Evolutionary conservation across 306 rosid genomes (phyloP).

Genomic region (Acacia confusa): DNA sequence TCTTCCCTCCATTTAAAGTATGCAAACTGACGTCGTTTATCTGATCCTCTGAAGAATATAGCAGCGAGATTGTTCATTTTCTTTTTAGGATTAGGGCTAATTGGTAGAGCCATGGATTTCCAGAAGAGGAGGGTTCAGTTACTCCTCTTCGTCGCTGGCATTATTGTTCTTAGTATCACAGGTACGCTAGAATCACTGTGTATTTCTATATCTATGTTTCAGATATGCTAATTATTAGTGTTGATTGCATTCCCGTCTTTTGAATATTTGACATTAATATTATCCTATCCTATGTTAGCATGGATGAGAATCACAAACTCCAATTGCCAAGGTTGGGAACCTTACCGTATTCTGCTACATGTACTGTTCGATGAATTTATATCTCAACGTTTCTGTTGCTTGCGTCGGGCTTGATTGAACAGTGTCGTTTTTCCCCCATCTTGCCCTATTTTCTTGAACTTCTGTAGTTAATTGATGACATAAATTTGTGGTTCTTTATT

Average conservation of each 20-base stretch:
- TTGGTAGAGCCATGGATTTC: conserved; percentile 55
- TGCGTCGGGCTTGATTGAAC: background rate
- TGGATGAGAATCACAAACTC: conserved; percentile 9
- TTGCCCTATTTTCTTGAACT: background rate
- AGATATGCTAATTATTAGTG: background rate
- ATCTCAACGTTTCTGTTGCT: background rate
- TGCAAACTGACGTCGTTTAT: background rate
- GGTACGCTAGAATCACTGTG: conserved; percentile 40
- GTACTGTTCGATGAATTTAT: background rate
- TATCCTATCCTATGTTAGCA: conserved; percentile 2
- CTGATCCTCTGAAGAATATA: background rate
- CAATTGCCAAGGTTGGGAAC: background rate
- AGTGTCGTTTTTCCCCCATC: background rate
- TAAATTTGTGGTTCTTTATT: conserved; percentile 2
- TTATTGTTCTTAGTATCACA: conserved; percentile 67
- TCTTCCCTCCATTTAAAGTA: conserved; percentile 36
- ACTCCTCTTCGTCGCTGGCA: conserved; percentile 41
- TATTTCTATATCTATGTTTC: background rate
- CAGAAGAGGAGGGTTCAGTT: conserved; percentile 55
- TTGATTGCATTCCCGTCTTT: conserved; percentile 1
- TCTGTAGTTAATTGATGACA: background rate
- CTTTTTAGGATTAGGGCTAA: conserved; percentile 26
- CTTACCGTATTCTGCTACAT: background rate
- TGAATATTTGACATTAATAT: background rate
- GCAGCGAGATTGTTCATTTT: background rate